These are phyloP conservation scores for Saccharomycopsis malanga DNA, from an alignment of 805 yeast genomes.

Conservation along the genomic window DNA sequence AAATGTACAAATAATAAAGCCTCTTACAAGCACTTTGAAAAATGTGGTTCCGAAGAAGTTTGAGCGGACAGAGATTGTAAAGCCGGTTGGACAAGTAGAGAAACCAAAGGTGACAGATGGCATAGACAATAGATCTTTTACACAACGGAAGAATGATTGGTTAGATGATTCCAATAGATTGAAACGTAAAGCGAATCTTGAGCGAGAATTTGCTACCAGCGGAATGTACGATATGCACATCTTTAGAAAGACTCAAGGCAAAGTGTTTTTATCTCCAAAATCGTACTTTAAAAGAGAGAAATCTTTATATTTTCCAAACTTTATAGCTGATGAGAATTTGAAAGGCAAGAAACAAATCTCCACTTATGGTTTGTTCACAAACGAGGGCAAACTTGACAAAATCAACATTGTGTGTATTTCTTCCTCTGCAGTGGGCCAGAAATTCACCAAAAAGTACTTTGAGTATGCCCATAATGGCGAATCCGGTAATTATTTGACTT, in stretches of 20 bases:
- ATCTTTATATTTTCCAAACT: constrained; percentile 77
- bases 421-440: constrained; percentile 64
- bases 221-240: constrained; percentile 61
- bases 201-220: constrained; percentile 57
- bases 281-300: constrained; percentile 67
- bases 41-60: constrained; percentile 18
- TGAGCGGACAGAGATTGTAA: constrained; percentile 25
- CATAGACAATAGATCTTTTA: constrained; percentile 34
- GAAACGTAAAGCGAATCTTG: constrained; percentile 45
- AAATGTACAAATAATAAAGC: not conserved
- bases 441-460: constrained; percentile 57
- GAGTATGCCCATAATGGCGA: not conserved
- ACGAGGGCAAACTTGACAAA: constrained; percentile 32
- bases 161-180: constrained; percentile 39
- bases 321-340: constrained; percentile 29
- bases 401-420: constrained; percentile 60
- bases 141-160: constrained; percentile 39
- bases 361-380: constrained; percentile 22
- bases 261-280: constrained; percentile 76
- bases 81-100: constrained; percentile 40
- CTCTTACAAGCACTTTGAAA: constrained; percentile 16
- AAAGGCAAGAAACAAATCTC: constrained; percentile 31
- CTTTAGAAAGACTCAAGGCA: constrained; percentile 72
- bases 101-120: constrained; percentile 36
- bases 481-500: constrained; percentile 32